Evolutionary conservation across 768 basidiomycete genomes (phyloP).

Genomic region (Naganishia vaughanmartiniae): DNA sequence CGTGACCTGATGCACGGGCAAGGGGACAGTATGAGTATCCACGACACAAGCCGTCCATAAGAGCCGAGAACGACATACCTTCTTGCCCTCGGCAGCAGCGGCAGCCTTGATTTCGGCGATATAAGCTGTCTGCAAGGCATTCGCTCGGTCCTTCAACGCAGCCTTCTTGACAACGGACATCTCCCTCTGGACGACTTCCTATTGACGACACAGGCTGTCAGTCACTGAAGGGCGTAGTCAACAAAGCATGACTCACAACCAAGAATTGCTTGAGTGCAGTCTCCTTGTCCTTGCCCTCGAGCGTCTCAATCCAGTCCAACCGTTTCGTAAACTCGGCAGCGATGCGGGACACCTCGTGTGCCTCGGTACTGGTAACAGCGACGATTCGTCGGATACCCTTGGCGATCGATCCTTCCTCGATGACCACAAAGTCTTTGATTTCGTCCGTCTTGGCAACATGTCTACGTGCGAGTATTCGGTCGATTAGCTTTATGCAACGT

Average conservation of each 20-base stretch:
- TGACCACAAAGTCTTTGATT: constrained; percentile 93
- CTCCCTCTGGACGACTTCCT: constrained; percentile 87
- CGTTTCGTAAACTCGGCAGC: constrained; percentile 65
- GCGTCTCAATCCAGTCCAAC: constrained; percentile 63
- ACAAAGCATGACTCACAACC: constrained; percentile 35
- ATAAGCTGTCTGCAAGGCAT: constrained; percentile 71
- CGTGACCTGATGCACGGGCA: constrained; percentile 58
- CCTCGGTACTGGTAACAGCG: constrained; percentile 92
- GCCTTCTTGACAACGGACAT: constrained; percentile 83
- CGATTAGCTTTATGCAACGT: background rate
- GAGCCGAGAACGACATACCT: constrained; percentile 56
- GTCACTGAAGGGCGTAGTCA: background rate
- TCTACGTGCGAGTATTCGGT: constrained; percentile 53
- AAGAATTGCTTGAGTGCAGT: constrained; percentile 72
- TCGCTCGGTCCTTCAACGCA: constrained; percentile 71
- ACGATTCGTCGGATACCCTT: constrained; percentile 94
- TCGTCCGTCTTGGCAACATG: constrained; percentile 96
- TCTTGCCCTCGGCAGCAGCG: constrained; percentile 72
- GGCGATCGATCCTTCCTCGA: constrained; percentile 93
- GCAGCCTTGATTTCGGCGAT: constrained; percentile 81
- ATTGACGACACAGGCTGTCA: constrained; percentile 2
- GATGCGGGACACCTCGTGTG: constrained; percentile 70
- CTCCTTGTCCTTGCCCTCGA: constrained; percentile 78
- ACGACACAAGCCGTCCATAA: background rate
- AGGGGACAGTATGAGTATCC: background rate